Evolutionary conservation across 768 basidiomycete species (phyloP).

Genomic region (Leucogyrophana mollusca): DNA sequence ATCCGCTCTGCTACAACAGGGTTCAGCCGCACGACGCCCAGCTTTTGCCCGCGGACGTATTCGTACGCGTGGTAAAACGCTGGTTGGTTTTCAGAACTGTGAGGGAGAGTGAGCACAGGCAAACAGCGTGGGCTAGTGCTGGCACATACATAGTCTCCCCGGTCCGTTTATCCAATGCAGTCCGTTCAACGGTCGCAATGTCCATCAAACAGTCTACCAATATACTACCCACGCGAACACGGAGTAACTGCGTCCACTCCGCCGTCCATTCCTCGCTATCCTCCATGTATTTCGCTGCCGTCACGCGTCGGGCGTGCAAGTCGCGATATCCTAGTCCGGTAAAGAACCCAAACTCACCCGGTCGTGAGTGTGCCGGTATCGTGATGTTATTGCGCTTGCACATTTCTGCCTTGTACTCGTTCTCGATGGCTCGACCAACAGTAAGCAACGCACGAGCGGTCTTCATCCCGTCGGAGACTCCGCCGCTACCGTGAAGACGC

Average conservation of each 20-base stretch:
- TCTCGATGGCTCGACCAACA: conserved; percentile 84
- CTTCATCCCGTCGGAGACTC: conserved; percentile 86
- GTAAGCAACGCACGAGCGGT: conserved; percentile 76
- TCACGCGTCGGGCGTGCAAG: conserved; percentile 62
- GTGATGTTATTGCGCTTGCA: conserved; percentile 63
- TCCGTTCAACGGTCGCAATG: conserved; percentile 71
- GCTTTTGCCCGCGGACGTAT: conserved; percentile 87
- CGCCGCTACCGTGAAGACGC: conserved; percentile 74
- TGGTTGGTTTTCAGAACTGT: conserved; percentile 75
- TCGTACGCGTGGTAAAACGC: conserved; percentile 93
- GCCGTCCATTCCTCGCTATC: conserved; percentile 74
- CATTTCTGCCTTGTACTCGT: conserved; percentile 86
- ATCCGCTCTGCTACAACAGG: conserved; percentile 75
- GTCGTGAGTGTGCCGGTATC: conserved; percentile 34
- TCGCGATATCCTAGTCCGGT: conserved; percentile 57
- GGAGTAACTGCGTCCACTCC: conserved; percentile 76
- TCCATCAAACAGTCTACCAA: conserved; percentile 85
- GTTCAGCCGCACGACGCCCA: conserved; percentile 91
- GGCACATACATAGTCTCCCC: conserved; percentile 59
- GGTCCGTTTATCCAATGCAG: conserved; percentile 53
- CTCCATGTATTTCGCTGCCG: conserved; percentile 61
- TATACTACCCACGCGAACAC: conserved; percentile 79
- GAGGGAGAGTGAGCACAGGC: conserved; percentile 5
- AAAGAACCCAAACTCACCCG: conserved; percentile 45
- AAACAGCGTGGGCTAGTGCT: conserved; percentile 2